Conservation (phyloP, 2,329 filamentous ascomycete genomes). For the Penicillium sp. region DNA sequence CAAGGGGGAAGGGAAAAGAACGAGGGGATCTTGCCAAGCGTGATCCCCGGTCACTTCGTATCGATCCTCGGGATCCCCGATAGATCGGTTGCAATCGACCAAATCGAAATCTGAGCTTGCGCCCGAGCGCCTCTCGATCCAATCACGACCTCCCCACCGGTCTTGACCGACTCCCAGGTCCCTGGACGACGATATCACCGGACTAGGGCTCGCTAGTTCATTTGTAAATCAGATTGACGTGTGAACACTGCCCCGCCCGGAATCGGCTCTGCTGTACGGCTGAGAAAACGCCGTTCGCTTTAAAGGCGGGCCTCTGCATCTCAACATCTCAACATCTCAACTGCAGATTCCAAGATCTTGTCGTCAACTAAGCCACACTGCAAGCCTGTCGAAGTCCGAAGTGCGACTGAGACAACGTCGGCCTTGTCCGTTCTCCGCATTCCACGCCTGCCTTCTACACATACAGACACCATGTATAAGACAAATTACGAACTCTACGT, state of each 20-base stretch:
- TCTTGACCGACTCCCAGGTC: constrained; percentile 1
- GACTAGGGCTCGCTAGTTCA: constrained; percentile 1
- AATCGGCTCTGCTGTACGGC: constrained; percentile 6
- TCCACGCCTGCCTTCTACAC: not conserved
- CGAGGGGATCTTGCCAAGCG: constrained; percentile 4
- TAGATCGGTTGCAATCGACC: constrained; percentile 12
- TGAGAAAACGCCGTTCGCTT: constrained; percentile 10
- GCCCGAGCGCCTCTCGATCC: not conserved
- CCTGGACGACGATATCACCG: constrained; percentile 10
- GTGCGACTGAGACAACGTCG: not conserved
- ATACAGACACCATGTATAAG: constrained; percentile 35
- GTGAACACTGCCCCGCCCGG: constrained; percentile 8
- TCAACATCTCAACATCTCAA: constrained; percentile 11
- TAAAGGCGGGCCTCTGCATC: constrained; percentile 20
- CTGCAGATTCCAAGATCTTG: constrained; percentile 1
- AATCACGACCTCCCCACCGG: not conserved
- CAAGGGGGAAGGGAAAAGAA: constrained; percentile 9
- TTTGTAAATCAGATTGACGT: constrained; percentile 14
- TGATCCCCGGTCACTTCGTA: constrained; percentile 1
- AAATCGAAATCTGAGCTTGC: not conserved
- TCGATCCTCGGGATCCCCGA: constrained; percentile 13
- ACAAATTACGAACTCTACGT: constrained; percentile 42
- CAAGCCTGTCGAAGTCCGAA: not conserved
- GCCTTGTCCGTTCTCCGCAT: not conserved
- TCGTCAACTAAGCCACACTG: not conserved